Evolutionary conservation across 2,329 filamentous ascomycete species (phyloP), one percentile per base, ranked within the genome.

Genomic region (Monosporascus sp.): DNA sequence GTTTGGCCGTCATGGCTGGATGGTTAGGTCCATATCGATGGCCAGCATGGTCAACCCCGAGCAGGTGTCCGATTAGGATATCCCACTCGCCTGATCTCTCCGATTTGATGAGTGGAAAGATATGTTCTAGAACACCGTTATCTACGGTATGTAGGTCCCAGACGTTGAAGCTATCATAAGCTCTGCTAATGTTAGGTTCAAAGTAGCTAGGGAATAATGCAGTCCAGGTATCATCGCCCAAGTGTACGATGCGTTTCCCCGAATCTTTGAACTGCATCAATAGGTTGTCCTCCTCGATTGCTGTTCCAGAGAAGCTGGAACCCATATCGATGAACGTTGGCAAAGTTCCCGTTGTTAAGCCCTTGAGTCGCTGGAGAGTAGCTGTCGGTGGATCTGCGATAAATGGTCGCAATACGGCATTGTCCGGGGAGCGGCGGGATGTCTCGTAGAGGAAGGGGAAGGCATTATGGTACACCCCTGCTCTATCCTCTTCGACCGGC

Each of bases 151-250:
- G 91, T 63, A 99, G 73, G 69, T 99, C 94, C 91, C 91, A 97
- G 7, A 97, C 94, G 66, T 97, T 97, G 75, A 99, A 96, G 57
- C 93, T 97, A 69, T 97, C 93, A 70, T 96, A 99, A 0, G 94
- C 84, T 62, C 80, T 84, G 61, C 92, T 96, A 53, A 97, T 83
- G 53, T 93, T 88, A 8, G 85, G 76, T 69, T 96, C 87, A 64
- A 99, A 99, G 70, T 95, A 91, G n/a, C 81, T 90, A 0, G 94
- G 94, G 68, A 97, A 99, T 17, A 99, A 76, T 44, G 90, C 82
- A 60, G 91, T 89, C 94, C 94, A 99, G 5, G 94, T 99, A 72
- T 99, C 93, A 69, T 99, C 94, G n/a, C 94, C 94, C 38, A 99
- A 76, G 65, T 99, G 95, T 6, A 92, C 94, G 61, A 99, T 83